Base-by-base conservation (phyloP, 805 yeast genomes). In the Tetrapisispora fleetii region DNA sequence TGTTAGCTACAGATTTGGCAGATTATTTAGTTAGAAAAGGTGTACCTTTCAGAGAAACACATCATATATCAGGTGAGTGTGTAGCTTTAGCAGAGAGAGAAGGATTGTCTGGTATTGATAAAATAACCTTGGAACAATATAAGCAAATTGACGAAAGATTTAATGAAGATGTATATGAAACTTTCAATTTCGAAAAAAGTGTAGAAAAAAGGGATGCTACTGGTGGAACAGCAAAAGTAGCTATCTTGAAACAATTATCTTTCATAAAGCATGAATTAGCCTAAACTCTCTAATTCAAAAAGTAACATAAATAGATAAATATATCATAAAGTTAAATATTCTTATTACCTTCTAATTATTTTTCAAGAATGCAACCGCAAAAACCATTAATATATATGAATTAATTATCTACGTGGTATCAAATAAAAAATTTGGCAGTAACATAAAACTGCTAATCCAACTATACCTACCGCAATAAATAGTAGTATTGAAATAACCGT, bases 21-120 rank as follows among this genome's bases (percentile, higher is more conserved):
- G 99, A 93, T 67, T 93, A 93, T 67, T 76, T 93, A 55, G 99
- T 93, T 46, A 83, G 96, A 72, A 90, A 84, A 68, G 99, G 99
- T 52, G 99, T 93, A 56, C 99, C 99, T 49, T 93, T 93, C 73
- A 87, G 99, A 74, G 98, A 93, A 71, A 93, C 99, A 1, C 99
- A 93, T 71, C 98, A 93, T 68, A 93, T 93, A 52, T 88, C 97
- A 7, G 99, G 99, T 49, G 96, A 89, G 68, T 93, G 97, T 71
- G 99, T 93, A 42, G 81, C 95, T 53, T 67, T 71, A 41, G 96
- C 98, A 6, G 99, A 93, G 72, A 90, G 79, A 52, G 68, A 74
- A 51, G 77, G 76, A 19, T 71, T 87, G 40, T 71, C 83, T 8
- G 97, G 97, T 47, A 93, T 93, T 64, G 98, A 93, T 67, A 72